phyloP scores from a whole-genome alignment of 805 yeast genomes.

The Saccharomycopsis capsularis region DNA sequence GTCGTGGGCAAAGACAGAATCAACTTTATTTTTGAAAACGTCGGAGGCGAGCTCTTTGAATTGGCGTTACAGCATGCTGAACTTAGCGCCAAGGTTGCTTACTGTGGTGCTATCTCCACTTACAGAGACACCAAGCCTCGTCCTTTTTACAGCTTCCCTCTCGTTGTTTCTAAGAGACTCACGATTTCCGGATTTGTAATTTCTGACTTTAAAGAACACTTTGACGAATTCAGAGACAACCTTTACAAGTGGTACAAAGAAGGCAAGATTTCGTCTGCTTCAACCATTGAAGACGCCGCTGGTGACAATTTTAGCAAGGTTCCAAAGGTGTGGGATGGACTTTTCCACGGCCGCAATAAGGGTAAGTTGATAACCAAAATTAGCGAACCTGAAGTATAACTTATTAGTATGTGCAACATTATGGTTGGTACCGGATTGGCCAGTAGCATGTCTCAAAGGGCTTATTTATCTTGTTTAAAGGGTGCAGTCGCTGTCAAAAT shows the following conservation, averaged over 20 bases:
- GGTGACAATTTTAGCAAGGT: constrained; percentile 37
- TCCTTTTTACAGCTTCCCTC: constrained; percentile 1
- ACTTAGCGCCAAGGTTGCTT: constrained; percentile 39
- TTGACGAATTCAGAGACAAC: constrained; percentile 29
- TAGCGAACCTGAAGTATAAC: too few species aligned
- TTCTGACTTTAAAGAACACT: constrained; percentile 33
- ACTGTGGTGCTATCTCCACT: constrained; percentile 60
- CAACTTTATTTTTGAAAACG: constrained; percentile 54
- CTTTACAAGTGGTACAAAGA: constrained; percentile 33
- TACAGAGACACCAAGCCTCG: constrained; percentile 34
- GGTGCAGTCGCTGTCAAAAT: too few species aligned
- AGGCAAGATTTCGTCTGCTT: constrained; percentile 37
- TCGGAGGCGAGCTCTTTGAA: constrained; percentile 52
- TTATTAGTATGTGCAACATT: too few species aligned
- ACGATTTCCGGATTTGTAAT: constrained; percentile 48
- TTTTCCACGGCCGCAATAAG: constrained; percentile 39
- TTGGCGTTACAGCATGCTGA: constrained; percentile 33
- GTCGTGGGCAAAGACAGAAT: constrained; percentile 29
- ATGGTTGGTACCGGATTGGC: too few species aligned
- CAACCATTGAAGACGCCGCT: constrained; percentile 36
- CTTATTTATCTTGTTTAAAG: too few species aligned
- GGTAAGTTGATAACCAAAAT: constrained; percentile 49
- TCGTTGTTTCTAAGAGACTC: constrained; percentile 44
- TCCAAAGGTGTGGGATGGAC: constrained; percentile 41
- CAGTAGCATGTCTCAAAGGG: too few species aligned